phyloP scores from a whole-genome alignment of 768 basidiomycete genomes.

The Naganishia friedmannii region DNA sequence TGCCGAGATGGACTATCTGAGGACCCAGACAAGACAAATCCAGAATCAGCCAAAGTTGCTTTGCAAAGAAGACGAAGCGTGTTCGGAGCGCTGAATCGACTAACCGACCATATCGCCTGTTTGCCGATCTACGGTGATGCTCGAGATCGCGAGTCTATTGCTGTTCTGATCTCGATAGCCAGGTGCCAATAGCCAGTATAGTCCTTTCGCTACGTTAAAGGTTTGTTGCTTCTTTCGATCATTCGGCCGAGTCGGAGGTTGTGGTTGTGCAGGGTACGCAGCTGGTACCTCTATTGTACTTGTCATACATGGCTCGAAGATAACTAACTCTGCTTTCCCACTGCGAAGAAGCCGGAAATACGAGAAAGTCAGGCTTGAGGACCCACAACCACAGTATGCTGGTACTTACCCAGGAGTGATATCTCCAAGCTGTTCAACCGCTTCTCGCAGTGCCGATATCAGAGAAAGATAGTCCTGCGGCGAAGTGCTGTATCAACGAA shows the following conservation, averaged over 20 bases:
- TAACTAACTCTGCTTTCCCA: not conserved
- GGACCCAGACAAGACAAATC: not conserved
- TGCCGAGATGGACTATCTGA: not conserved
- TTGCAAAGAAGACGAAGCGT: not conserved
- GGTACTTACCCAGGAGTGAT: not conserved
- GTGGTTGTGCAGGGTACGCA: not conserved
- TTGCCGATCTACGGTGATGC: not conserved
- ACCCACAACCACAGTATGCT: no score
- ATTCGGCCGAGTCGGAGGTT: not conserved
- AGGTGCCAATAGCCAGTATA: not conserved
- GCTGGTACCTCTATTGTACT: not conserved
- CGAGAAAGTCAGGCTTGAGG: not conserved
- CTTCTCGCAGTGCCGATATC: not conserved
- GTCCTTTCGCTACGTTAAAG: not conserved
- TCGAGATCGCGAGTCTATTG: not conserved
- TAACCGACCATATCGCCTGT: not conserved
- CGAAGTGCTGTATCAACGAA: not conserved
- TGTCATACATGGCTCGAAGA: constrained; percentile 7
- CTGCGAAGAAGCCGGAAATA: not conserved
- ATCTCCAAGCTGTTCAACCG: not conserved
- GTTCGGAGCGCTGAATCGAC: not conserved
- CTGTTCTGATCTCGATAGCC: not conserved
- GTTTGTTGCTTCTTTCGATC: not conserved
- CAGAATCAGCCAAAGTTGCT: not conserved
- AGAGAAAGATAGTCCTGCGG: constrained; percentile 11